Conservation (phyloP, 495 filamentous ascomycete genomes). For the Evernia prunastri region DNA sequence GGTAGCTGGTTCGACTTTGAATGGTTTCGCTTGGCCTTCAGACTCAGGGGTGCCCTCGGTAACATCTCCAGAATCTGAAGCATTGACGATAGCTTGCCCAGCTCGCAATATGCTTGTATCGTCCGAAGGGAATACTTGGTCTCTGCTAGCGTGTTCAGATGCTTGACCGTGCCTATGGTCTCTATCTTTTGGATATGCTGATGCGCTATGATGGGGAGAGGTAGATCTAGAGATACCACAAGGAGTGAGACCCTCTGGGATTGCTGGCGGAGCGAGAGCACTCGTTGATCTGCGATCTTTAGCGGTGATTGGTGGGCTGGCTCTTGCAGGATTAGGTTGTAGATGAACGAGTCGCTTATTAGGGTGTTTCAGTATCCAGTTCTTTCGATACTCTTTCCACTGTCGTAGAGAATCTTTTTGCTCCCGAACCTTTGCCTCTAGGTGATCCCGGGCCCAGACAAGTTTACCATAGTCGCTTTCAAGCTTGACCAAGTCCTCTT, state of each 20-base stretch:
- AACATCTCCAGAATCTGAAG: constrained; percentile 3
- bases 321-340: neutral
- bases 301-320: neutral
- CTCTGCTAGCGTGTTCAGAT: neutral
- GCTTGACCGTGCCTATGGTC: neutral
- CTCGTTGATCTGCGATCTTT: neutral
- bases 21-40: neutral
- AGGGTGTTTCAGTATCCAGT: constrained; percentile 19
- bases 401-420: constrained; percentile 29
- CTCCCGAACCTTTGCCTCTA: constrained; percentile 20
- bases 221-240: constrained; percentile 9
- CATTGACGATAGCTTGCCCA: neutral
- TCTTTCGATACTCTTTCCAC: constrained; percentile 28
- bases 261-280: constrained; percentile 9
- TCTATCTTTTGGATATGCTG: neutral
- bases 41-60: constrained; percentile 16
- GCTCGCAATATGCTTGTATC: constrained; percentile 1
- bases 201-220: constrained; percentile 6
- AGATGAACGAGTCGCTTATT: constrained; percentile 8
- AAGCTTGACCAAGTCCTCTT: neutral
- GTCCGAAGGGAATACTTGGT: neutral
- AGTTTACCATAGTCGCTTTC: constrained; percentile 20
- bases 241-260: constrained; percentile 1
- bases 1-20: neutral
- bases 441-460: constrained; percentile 22